Base-by-base conservation (phyloP, 108 stramenopile genomes). In the Licmophora abbreviata region DNA sequence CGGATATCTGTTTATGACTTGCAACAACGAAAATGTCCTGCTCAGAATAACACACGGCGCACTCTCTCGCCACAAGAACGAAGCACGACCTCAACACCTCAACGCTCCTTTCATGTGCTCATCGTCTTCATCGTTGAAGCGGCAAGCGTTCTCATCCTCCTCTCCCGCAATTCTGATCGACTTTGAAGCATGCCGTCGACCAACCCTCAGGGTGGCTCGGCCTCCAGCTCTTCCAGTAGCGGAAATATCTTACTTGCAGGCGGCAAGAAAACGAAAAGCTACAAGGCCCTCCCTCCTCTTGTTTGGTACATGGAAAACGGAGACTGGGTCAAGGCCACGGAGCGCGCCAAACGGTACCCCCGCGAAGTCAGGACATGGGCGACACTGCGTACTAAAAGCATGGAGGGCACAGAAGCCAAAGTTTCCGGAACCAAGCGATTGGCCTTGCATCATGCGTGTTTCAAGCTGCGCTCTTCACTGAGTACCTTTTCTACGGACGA, bases 401-500 rank as follows among this genome's bases (percentile, higher is more conserved):
- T 15, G 10, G 18, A 29, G 3, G 25, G 7, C 18, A 24, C 44
- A 46, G 40, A 58, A 11, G 50, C 35, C 5, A 26, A 63, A 21
- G 68, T 77, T 36, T 68, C 73, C 26, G 71, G 77, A 23, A 66
- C 82, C 53, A 91, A 91, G 55, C 78, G 88, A 44, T 62, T 84
- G 50, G 85, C 89, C 5, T 61, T 86, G 54, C 85, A 87, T 38
- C 85, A 87, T 44, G 85, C 89, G 8, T 91, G 89, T 71, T 82
- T 86, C 58, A 91, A 91, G 48, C 62, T 91, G 33, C 65, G 83
- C 46, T 67, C 61, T 32, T 64, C 71, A 29, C 21, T 8, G 8
- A 9, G 20, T 30, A 31, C 4, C 11, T n/a, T n/a, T n/a, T n/a
- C n/a, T n/a, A 29, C 29, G 6, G 17, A 33, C 15, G 23, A 69